Percentiles rank a stretch among this genome's conserved stretches.
These are phyloP conservation scores for Exophiala xenobiotica DNA, from an alignment of 2,329 filamentous ascomycete species.

Conservation along the genomic window DNA sequence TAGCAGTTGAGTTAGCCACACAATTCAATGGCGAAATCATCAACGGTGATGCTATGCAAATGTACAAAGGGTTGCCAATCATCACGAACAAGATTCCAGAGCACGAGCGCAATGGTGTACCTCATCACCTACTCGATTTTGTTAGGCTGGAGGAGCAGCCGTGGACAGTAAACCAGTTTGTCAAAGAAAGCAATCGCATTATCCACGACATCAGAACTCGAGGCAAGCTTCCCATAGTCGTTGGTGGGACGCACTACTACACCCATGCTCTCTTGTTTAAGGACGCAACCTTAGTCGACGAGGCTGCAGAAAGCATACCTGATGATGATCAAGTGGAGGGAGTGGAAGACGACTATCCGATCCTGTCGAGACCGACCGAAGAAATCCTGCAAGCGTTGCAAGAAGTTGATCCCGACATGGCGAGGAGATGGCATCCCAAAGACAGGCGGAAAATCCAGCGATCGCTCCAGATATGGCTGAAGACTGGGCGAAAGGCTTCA, in stretches of 20 bases:
- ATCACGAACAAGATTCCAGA: slow-evolving; percentile 89
- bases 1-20: slow-evolving; percentile 82
- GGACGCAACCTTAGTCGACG: slow-evolving; percentile 58
- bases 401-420: slow-evolving; percentile 86
- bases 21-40: slow-evolving; percentile 89
- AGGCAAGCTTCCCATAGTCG: slow-evolving; percentile 81
- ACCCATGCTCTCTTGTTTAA: slow-evolving; percentile 84
- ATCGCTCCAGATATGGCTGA: slow-evolving; percentile 85
- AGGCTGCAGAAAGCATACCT: slow-evolving; percentile 27
- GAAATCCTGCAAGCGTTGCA: slow-evolving; percentile 69
- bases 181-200: slow-evolving; percentile 63
- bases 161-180: slow-evolving; percentile 81
- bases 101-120: slow-evolving; percentile 73
- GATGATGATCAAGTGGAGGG: slow-evolving; percentile 33
- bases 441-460: slow-evolving; percentile 86
- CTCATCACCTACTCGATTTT: slow-evolving; percentile 83
- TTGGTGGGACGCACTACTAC: slow-evolving; percentile 96
- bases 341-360: slow-evolving; percentile 47
- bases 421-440: slow-evolving; percentile 87
- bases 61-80: slow-evolving; percentile 87
- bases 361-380: slow-evolving; percentile 70
- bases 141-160: slow-evolving; percentile 73
- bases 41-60: slow-evolving; percentile 97
- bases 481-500: slow-evolving; percentile 77
- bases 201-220: slow-evolving; percentile 76